Percentiles rank a stretch among this genome's conserved stretches.
Conservation (phyloP, 306 rosid species). For the Lathyrus oleraceus region DNA sequence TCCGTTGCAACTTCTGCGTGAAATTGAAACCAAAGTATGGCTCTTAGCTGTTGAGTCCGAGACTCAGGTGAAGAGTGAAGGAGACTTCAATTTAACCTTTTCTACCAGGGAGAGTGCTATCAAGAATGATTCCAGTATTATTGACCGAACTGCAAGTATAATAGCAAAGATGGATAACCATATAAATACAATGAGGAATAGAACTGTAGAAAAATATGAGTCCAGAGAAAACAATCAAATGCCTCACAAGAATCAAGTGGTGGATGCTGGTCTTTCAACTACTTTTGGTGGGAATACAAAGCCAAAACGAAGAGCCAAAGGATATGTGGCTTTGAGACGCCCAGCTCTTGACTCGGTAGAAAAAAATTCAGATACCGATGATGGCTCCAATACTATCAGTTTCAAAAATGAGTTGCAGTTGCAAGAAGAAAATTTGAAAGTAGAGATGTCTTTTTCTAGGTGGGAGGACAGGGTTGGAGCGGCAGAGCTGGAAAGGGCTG, state of each 20-base stretch:
- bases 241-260: constrained; percentile 59
- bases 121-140: constrained; percentile 75
- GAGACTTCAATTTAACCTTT: constrained; percentile 64
- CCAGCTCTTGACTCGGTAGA: constrained; percentile 62
- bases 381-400: constrained; percentile 53
- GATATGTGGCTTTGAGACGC: constrained; percentile 59
- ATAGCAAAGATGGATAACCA: constrained; percentile 92
- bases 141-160: constrained; percentile 84
- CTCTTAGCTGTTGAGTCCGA: constrained; percentile 94
- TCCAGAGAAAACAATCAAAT: constrained; percentile 60
- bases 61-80: constrained; percentile 82
- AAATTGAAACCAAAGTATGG: constrained; percentile 97
- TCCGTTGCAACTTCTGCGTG: constrained; percentile 89
- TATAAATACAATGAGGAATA: constrained; percentile 59
- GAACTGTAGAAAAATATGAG: constrained; percentile 67
- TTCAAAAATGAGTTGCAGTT: constrained; percentile 57
- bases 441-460: constrained; percentile 78
- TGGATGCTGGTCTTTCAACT: constrained; percentile 59
- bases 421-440: constrained; percentile 69
- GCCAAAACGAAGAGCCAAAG: constrained; percentile 86
- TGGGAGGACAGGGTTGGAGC: constrained; percentile 98
- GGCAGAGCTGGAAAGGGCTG: constrained; percentile 87
- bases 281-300: constrained; percentile 66
- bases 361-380: constrained; percentile 63
- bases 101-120: constrained; percentile 52